Evolutionary conservation across 2,329 filamentous ascomycete genomes (phyloP), one percentile per base, ranked within the genome.

Genomic region (Colletotrichum musae): DNA sequence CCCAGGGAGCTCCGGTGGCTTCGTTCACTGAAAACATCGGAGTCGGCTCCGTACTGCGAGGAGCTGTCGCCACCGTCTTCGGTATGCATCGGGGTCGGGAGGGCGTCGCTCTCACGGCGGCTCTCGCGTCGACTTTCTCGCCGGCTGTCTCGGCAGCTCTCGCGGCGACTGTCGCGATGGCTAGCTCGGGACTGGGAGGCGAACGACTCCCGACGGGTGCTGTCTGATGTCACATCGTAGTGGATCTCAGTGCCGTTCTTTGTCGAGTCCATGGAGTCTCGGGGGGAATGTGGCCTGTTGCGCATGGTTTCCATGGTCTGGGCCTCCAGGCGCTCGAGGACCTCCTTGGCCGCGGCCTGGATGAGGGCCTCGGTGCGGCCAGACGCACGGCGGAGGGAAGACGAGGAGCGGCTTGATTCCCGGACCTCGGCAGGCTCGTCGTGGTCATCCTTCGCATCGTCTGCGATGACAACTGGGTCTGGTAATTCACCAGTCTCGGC

Each of bases 11-110:
- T 89, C 47, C 87, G 84, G 1, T 84, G 85, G 76, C 84, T 91
- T 78, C 82, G 83, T 72, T 87, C 86, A 77, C 87, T 89, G 74
- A 90, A 90, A 18, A 90, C 85, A 58, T 89, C 87, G 72, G 88
- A 86, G 24, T 88, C 86, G 51, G 81, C 80, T 36, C 84, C 85
- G 68, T 87, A 82, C 61, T 85, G 86, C 1, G 85, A 88, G 76
- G 84, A 86, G 74, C 80, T 84, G 54, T 86, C 82, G 7, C 77
- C 81, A 16, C 73, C 78, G 10, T 80, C 79, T 13, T 72, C 63
- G 28, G 28, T 6, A 21, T 72, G 59, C 5, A 52, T 32, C 3
- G 61, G 26, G 26, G 13, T 9, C 2, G 52, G 58, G 5, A 21
- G 60, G 3, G 54, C 39, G 2, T 69, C 64, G 21, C 60, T 71